Conservation (phyloP, 1,284 basidiomycete genomes). For the Porodaedalea pini region DNA sequence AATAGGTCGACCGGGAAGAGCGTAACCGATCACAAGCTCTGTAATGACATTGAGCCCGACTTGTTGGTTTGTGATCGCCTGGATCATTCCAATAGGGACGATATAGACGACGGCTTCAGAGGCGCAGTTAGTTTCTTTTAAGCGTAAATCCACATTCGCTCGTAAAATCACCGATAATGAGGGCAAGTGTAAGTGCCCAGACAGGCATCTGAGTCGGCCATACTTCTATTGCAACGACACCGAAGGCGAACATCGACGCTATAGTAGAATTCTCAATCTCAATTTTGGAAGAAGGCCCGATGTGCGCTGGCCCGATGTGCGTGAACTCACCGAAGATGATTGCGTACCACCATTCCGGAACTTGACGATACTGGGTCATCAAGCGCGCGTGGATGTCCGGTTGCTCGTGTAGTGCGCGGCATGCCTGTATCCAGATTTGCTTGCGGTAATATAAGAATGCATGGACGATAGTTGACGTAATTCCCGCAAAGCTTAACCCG, state of each 20-base stretch:
- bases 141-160: constrained; percentile 22
- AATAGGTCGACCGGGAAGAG: too few species aligned
- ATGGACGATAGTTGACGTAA: too few species aligned
- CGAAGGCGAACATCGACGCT: constrained; percentile 45
- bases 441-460: too few species aligned
- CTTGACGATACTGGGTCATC: too few species aligned
- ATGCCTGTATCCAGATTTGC: too few species aligned
- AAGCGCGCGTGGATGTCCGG: too few species aligned
- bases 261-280: constrained; percentile 35
- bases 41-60: too few species aligned
- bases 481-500: too few species aligned
- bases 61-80: too few species aligned
- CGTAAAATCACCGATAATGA: constrained; percentile 38
- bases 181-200: constrained; percentile 46
- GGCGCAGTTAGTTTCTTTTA: constrained; percentile 34
- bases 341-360: too few species aligned
- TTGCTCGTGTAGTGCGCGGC: too few species aligned
- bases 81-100: constrained; percentile 61
- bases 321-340: constrained; percentile 17
- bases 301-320: not conserved
- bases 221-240: constrained; percentile 46
- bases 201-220: constrained; percentile 44
- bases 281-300: not conserved
- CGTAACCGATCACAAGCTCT: too few species aligned
- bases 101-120: constrained; percentile 56